Conservation (phyloP, 139 green algal species). For the Picochlorum sp. region DNA sequence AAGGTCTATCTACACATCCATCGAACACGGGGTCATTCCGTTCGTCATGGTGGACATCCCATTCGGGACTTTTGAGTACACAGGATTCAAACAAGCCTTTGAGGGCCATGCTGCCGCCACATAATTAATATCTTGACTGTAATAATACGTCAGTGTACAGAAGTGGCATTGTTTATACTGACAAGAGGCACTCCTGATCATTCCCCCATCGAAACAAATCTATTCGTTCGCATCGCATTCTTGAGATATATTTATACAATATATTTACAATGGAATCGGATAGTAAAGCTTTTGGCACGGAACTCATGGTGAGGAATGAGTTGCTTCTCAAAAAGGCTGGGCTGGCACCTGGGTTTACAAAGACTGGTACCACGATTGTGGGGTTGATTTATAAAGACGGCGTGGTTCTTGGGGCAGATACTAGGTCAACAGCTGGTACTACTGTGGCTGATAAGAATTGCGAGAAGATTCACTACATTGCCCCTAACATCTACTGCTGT, state of each 20-base stretch:
- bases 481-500: slow-evolving; percentile 98
- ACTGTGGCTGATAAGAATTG: slow-evolving; percentile 99
- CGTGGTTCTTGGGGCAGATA: slow-evolving; percentile 97
- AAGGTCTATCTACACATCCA: too few species aligned
- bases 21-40: too few species aligned
- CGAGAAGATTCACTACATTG: slow-evolving; percentile 98
- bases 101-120: too few species aligned
- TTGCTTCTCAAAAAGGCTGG: slow-evolving; percentile 67
- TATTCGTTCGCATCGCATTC: not conserved
- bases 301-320: slow-evolving; percentile 79
- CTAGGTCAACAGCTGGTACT: slow-evolving; percentile 83
- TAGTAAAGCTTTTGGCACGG: slow-evolving; percentile 79
- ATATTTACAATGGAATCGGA: too few species aligned
- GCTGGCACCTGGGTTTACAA: slow-evolving; percentile 58
- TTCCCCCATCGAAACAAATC: not conserved
- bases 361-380: slow-evolving; percentile 96
- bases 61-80: too few species aligned
- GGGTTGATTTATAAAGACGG: slow-evolving; percentile 96
- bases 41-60: too few species aligned
- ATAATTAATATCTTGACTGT: too few species aligned
- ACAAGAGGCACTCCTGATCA: too few species aligned
- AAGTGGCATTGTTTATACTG: too few species aligned
- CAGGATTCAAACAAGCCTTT: too few species aligned
- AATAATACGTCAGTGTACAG: too few species aligned
- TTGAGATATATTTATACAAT: too few species aligned